These are phyloP conservation scores for Coemansia brasiliensis DNA, from an alignment of 192 early-diverging fungal species.

Conservation along the genomic window DNA sequence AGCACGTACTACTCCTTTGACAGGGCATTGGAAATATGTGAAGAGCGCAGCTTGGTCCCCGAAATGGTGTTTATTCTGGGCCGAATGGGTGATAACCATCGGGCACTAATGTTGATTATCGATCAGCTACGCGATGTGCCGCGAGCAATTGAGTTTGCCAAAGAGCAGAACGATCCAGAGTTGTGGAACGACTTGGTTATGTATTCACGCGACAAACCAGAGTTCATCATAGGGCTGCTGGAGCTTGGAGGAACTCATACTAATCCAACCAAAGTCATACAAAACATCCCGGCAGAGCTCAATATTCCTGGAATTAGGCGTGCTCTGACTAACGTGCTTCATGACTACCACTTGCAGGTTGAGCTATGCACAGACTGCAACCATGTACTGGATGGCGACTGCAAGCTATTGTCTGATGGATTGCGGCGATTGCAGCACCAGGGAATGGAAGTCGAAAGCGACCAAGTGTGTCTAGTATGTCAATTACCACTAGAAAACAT, in stretches of 20 bases:
- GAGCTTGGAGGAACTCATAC: slow-evolving; percentile 88
- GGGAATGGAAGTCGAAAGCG: slow-evolving; percentile 61
- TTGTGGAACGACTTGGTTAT: slow-evolving; percentile 94
- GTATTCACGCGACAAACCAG: slow-evolving; percentile 96
- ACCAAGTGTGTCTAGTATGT: slow-evolving; percentile 41
- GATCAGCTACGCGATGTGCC: slow-evolving; percentile 86
- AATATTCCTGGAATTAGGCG: slow-evolving; percentile 78
- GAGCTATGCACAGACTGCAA: slow-evolving; percentile 88
- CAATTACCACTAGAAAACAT: slow-evolving; percentile 45
- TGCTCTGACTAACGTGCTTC: slow-evolving; percentile 84
- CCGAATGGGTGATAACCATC: slow-evolving; percentile 95
- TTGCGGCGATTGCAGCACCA: slow-evolving; percentile 68
- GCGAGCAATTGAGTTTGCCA: slow-evolving; percentile 95
- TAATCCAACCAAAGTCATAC: slow-evolving; percentile 78
- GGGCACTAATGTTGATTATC: slow-evolving; percentile 92
- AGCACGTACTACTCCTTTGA: slow-evolving; percentile 79
- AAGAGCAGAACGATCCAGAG: slow-evolving; percentile 93
- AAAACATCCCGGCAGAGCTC: slow-evolving; percentile 76
- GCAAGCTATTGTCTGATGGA: slow-evolving; percentile 72
- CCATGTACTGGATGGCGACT: slow-evolving; percentile 87
- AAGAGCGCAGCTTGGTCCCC: slow-evolving; percentile 83
- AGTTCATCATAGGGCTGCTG: slow-evolving; percentile 88
- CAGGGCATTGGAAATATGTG: slow-evolving; percentile 70
- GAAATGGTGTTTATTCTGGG: slow-evolving; percentile 98
- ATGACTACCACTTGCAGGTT: slow-evolving; percentile 89